These are phyloP conservation scores for Aspergillus heteromorphus DNA, from an alignment of 495 filamentous ascomycete genomes.

Conservation along the genomic window DNA sequence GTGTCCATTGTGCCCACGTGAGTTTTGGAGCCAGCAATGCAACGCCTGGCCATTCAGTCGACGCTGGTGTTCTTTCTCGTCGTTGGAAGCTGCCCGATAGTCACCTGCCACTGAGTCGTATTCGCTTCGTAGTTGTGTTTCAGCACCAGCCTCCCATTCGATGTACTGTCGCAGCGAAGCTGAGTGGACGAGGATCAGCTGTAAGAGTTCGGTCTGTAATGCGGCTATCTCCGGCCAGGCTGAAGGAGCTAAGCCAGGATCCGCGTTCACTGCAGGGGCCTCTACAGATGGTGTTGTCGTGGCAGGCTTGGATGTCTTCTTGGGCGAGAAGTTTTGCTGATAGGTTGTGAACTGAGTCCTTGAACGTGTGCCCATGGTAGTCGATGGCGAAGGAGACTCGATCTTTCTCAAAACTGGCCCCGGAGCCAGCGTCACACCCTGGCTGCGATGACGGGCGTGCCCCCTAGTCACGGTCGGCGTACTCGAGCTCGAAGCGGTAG, in stretches of 20 bases:
- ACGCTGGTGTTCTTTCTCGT: conserved; percentile 36
- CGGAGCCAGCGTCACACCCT: conserved; percentile 22
- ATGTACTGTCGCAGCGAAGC: conserved; percentile 26
- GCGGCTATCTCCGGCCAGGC: conserved; percentile 55
- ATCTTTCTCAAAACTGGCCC: conserved; percentile 12
- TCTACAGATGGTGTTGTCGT: conserved; percentile 27
- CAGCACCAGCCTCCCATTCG: conserved; percentile 33
- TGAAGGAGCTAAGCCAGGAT: conserved; percentile 23
- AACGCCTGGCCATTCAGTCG: conserved; percentile 38
- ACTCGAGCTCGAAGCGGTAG: conserved; percentile 14
- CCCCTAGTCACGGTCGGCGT: conserved; percentile 16
- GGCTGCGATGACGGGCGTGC: conserved; percentile 36
- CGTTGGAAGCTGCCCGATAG: conserved; percentile 28
- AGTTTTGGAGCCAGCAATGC: conserved; percentile 33
- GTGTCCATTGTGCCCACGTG: conserved; percentile 22
- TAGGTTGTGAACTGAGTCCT: conserved; percentile 58
- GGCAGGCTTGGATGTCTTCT: conserved; percentile 56
- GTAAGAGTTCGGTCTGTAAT: conserved; percentile 67
- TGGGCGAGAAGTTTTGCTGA: conserved; percentile 66
- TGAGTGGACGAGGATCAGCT: conserved; percentile 64
- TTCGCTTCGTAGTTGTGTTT: conserved; percentile 30
- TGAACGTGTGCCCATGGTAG: conserved; percentile 21
- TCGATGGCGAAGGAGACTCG: conserved; percentile 8
- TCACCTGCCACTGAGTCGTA: conserved; percentile 34
- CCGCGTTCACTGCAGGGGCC: conserved; percentile 2